Base-by-base conservation (phyloP, 257 asterid genomes). In the Schizonepeta tenuifolia region DNA sequence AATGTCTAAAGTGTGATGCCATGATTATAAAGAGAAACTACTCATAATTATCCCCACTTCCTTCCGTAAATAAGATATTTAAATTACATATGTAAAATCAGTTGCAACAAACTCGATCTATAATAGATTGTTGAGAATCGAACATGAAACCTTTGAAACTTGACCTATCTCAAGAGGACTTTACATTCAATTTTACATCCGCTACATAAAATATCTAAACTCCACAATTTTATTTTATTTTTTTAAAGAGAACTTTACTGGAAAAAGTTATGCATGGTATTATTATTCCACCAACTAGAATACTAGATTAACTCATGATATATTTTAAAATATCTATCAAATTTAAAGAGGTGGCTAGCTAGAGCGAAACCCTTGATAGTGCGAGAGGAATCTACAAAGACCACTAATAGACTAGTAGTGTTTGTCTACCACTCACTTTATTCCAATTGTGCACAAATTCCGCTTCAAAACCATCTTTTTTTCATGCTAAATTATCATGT, bases 331-430 rank as follows among this genome's bases (percentile, higher is more conserved):
- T 66, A 14, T 17, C 31, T 7, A 38, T 13, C 0, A 21, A 50
- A 47, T 47, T 47, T 9, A 40, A 3, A 44, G 63, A 51, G 11
- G 21, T 6, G 60, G 59, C 8, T 55, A 8, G 10, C 3, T 31
- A 7, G 18, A 65, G 18, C 31, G 41, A 31, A 21, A 14, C 63
- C 62, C 17, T 68, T 36, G 62, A 50, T 62, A 50, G 75, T 75
- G 79, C 9, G 49, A 22, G 57, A 22, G 70, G 53, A 66, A 20
- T 43, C 6, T 2, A 33, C 4, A 4, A 58, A 50, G 24, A 35
- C 50, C 72, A 73, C 79, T 49, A 59, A 4, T 36, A 38, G 17
- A 15, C 59, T 72, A 65, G 75, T 49, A 68, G 9, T 3, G 41
- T 20, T 59, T 58, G 79, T 75, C 79, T 59, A 49, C 55, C 67